phyloP scores from a whole-genome alignment of 805 yeast species.

The Metschnikowia bowlesiae region DNA sequence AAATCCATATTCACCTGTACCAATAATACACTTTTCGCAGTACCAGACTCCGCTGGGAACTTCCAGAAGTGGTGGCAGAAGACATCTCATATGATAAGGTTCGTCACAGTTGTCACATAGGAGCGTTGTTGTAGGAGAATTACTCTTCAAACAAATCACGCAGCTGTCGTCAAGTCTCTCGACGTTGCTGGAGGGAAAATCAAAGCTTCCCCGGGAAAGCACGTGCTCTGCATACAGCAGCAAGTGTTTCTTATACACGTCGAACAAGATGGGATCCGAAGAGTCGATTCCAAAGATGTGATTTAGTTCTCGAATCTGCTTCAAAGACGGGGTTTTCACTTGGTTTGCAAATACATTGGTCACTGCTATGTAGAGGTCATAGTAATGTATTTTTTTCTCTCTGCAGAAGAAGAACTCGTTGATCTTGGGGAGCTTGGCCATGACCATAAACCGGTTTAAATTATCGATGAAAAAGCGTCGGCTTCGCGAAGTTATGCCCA shows the following conservation, averaged over 20 bases:
- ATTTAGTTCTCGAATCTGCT: slow-evolving; percentile 24
- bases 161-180: slow-evolving; percentile 31
- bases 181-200: slow-evolving; percentile 31
- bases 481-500: slow-evolving; percentile 59
- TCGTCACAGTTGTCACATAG: slow-evolving; percentile 74
- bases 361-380: slow-evolving; percentile 36
- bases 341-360: slow-evolving; percentile 16
- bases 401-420: slow-evolving; percentile 19
- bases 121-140: slow-evolving; percentile 45
- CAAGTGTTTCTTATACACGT: slow-evolving; percentile 23
- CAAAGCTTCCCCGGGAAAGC: slow-evolving; percentile 22
- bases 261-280: slow-evolving; percentile 15
- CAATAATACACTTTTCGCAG: slow-evolving; percentile 80
- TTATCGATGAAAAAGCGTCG: slow-evolving; percentile 60
- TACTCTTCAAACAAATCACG: slow-evolving; percentile 43
- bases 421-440: slow-evolving; percentile 32
- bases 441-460: slow-evolving; percentile 51
- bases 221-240: slow-evolving; percentile 32
- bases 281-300: slow-evolving; percentile 19
- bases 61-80: slow-evolving; percentile 49
- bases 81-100: slow-evolving; percentile 63
- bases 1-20: slow-evolving; percentile 85
- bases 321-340: slow-evolving; percentile 6
- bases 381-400: slow-evolving; percentile 25
- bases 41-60: slow-evolving; percentile 68